Evolutionary conservation across 192 early-diverging fungal genomes (phyloP).

Genomic region (Ambispora gerdemannii): DNA sequence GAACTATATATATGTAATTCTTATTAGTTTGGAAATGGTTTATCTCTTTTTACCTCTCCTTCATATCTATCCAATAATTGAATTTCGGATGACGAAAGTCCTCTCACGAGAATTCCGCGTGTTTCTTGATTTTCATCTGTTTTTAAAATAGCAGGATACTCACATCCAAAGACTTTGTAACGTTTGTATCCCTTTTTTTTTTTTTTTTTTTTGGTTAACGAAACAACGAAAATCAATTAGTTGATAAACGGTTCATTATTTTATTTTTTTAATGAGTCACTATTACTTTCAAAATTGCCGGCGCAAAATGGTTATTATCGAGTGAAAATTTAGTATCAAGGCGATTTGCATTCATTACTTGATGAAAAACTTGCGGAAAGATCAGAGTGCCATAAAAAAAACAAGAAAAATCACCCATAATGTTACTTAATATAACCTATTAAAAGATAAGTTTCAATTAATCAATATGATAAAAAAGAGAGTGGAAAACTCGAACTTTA

Average conservation of each 20-base stretch:
- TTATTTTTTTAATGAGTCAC: too few relatives aligned
- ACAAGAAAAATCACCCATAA: slow-evolving; percentile 5
- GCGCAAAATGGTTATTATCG: neutral
- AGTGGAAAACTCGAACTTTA: too few relatives aligned
- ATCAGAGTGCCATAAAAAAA: slow-evolving; percentile 10
- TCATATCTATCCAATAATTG: neutral
- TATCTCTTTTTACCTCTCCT: neutral
- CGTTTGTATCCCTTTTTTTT: slow-evolving; percentile 5
- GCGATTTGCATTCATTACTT: neutral
- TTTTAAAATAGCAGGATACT: slow-evolving; percentile 6
- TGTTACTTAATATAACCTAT: too few relatives aligned
- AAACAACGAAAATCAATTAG: neutral
- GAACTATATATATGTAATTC: too few relatives aligned
- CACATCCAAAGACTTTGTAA: neutral
- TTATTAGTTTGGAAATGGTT: too few relatives aligned
- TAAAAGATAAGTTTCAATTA: too few relatives aligned
- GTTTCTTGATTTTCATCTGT: neutral
- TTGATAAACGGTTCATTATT: too few relatives aligned
- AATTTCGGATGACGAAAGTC: neutral
- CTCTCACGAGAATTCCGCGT: neutral
- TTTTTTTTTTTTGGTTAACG: neutral
- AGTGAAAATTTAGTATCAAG: neutral
- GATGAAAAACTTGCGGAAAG: neutral
- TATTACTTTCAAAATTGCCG: slow-evolving; percentile 5
- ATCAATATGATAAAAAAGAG: too few relatives aligned